Evolutionary conservation across 2,329 filamentous ascomycete genomes (phyloP).

Genomic region (Tolypocladium cylindrosporum): DNA sequence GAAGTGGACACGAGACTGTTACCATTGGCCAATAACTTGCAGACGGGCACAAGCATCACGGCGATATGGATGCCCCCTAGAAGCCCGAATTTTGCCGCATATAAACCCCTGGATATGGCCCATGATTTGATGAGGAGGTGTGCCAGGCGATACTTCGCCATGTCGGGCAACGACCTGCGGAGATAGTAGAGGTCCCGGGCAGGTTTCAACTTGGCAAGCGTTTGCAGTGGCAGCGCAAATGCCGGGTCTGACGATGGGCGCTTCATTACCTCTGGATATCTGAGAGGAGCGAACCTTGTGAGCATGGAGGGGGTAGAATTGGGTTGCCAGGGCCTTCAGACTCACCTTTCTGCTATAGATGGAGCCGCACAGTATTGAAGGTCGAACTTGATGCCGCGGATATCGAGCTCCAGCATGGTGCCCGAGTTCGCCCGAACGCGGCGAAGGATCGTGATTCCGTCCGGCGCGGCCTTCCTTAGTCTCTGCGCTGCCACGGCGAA

Average conservation of each 20-base stretch:
- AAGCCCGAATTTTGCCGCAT: slow-evolving; percentile 55
- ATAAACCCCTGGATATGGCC: slow-evolving; percentile 52
- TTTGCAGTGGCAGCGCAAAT: slow-evolving; percentile 45
- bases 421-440: slow-evolving; percentile 49
- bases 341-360: slow-evolving; percentile 38
- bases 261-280: slow-evolving; percentile 36
- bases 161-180: slow-evolving; percentile 47
- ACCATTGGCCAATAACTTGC: slow-evolving; percentile 39
- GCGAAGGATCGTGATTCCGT: slow-evolving; percentile 40
- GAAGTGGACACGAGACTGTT: slow-evolving; percentile 28
- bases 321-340: neutral
- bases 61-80: slow-evolving; percentile 56
- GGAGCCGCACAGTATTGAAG: slow-evolving; percentile 57
- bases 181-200: slow-evolving; percentile 53
- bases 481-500: slow-evolving; percentile 48
- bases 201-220: slow-evolving; percentile 53
- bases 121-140: slow-evolving; percentile 52
- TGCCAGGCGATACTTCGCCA: slow-evolving; percentile 45
- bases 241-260: slow-evolving; percentile 39
- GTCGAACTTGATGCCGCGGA: slow-evolving; percentile 49
- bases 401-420: slow-evolving; percentile 53
- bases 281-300: slow-evolving; percentile 4
- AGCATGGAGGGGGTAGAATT: neutral
- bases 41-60: slow-evolving; percentile 48
- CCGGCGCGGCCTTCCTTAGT: slow-evolving; percentile 33